These are phyloP conservation scores for Meyerozyma elateridarum DNA, from an alignment of 1,139 yeast genomes.

Conservation along the genomic window DNA sequence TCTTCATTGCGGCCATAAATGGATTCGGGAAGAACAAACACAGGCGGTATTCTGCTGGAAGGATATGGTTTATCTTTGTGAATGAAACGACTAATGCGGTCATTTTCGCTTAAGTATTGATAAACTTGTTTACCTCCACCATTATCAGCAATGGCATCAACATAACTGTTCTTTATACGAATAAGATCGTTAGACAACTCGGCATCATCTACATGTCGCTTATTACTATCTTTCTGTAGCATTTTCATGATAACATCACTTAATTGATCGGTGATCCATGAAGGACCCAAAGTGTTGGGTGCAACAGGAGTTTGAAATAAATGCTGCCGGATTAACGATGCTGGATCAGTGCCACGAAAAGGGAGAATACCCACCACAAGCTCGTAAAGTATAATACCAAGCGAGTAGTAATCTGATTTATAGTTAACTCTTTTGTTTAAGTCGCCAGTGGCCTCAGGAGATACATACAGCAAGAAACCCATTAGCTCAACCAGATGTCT, in stretches of 20 bases:
- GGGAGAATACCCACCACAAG: conserved; percentile 44
- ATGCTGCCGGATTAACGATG: conserved; percentile 39
- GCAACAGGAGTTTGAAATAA: conserved; percentile 38
- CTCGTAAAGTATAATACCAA: conserved; percentile 50
- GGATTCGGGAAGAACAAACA: conserved; percentile 24
- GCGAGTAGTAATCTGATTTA: conserved; percentile 47
- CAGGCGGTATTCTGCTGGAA: conserved; percentile 14
- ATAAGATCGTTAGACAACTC: conserved; percentile 37
- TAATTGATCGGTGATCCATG: conserved; percentile 34
- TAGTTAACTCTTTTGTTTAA: conserved; percentile 39
- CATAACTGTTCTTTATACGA: conserved; percentile 17
- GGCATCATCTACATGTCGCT: conserved; percentile 37
- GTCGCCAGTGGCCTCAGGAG: conserved; percentile 50
- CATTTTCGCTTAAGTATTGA: conserved; percentile 8
- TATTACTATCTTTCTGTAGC: conserved; percentile 38
- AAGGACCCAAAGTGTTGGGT: conserved; percentile 30
- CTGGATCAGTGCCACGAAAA: conserved; percentile 38
- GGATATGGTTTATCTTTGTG: conserved; percentile 6
- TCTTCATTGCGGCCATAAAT: conserved; percentile 36
- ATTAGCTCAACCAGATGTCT: conserved; percentile 25
- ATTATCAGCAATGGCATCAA: conserved; percentile 9
- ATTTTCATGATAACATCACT: conserved; percentile 40
- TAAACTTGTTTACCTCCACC: conserved; percentile 7
- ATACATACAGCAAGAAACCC: conserved; percentile 43
- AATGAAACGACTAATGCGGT: conserved; percentile 7